Base-by-base conservation (phyloP, 2,329 filamentous ascomycete genomes). In the Corinectria fuckeliana region DNA sequence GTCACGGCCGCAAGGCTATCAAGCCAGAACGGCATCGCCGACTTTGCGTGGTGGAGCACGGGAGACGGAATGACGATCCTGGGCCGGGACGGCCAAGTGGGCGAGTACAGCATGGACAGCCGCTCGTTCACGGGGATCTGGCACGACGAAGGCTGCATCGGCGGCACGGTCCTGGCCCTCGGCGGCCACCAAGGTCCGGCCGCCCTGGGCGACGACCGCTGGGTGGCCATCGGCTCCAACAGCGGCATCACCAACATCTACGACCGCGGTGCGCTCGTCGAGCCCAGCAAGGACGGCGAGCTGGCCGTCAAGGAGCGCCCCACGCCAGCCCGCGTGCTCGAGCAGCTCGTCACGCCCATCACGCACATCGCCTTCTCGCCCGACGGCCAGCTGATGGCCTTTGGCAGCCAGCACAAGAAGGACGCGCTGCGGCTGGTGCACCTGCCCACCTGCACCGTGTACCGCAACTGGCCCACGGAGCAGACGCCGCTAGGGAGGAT, bases 211-310 rank as follows among this genome's bases (percentile, higher is more conserved):
- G 89, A 89, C 4, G 91, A 97, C 76, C 84, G 91, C 58, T 99
- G 93, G 93, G 87, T 97, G 13, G 93, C 91, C 1, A 81, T 97
- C 41, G 95, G 95, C 10, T 93, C 90, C 58, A 91, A 87, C 64
- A 93, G 88, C 62, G 95, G 95, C 59, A 91, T 99, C 58, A 88
- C 96, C 57, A 98, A 98, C 76, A 83, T 99, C 61, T 99, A 99
- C 79, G 92, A 98, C 73, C 89, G 95, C 5, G 81, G 85, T 63
- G 81, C 84, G 25, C 88, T 92, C 78, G 77, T 85, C 45, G 61
- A 78, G 36, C 71, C 71, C 60, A 69, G 70, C 34, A 72, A 74
- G 30, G 77, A 77, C 20, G 77, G 77, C 20, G 75, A 79, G 25
- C 65, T 82, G 7, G 79, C 81, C 16, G 79, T 95, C 60, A 88